Conservation (phyloP, 1,284 basidiomycete genomes). For the Ustanciosporium gigantosporum region DNA sequence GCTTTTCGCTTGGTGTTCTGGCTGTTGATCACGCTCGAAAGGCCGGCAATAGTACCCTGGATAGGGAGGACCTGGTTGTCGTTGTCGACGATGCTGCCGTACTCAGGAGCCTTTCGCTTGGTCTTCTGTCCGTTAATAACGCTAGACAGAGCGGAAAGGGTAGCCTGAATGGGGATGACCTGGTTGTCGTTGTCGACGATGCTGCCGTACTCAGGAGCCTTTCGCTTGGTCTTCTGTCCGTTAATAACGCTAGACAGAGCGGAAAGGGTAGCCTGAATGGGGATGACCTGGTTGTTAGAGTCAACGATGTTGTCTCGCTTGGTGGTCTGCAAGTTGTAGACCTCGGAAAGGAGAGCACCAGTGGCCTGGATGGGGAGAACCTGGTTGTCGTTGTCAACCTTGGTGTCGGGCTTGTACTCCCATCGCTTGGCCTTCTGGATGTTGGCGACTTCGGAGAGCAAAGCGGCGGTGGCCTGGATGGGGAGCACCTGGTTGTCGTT, state of each 20-base stretch:
- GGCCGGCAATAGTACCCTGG: slow-evolving; percentile 12
- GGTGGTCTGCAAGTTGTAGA: slow-evolving; percentile 7
- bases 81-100: slow-evolving; percentile 13
- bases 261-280: slow-evolving; percentile 14
- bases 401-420: slow-evolving; percentile 1
- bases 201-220: no score
- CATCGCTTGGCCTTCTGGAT: slow-evolving; percentile 12
- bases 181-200: no score
- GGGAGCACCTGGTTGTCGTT: slow-evolving; percentile 31
- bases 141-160: no score
- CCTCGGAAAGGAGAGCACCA: slow-evolving; percentile 5
- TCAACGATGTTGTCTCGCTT: slow-evolving; percentile 12
- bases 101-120: no score
- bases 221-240: slow-evolving; percentile 12
- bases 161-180: no score
- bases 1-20: background rate
- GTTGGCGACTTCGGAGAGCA: slow-evolving; percentile 21
- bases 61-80: slow-evolving; percentile 22
- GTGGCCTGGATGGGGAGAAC: slow-evolving; percentile 15
- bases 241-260: slow-evolving; percentile 21
- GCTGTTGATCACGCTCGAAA: slow-evolving; percentile 8
- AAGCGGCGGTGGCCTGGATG: slow-evolving; percentile 24
- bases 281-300: slow-evolving; percentile 16
- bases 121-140: no score
- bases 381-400: slow-evolving; percentile 4